Evolutionary conservation across 345 rosid species (phyloP), one percentile per base, ranked within the genome.

Genomic region (Brassica napus): DNA sequence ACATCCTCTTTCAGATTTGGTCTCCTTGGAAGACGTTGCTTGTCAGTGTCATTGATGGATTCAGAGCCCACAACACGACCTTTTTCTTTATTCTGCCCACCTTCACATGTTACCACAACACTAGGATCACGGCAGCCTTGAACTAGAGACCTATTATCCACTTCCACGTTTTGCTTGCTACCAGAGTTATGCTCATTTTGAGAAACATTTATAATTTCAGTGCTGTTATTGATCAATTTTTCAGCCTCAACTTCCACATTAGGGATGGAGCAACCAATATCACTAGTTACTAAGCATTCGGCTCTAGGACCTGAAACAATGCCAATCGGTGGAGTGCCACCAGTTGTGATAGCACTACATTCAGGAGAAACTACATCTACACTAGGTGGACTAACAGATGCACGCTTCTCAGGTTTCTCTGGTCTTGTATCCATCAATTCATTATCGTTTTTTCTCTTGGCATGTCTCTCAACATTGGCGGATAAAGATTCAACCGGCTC

Each of bases 361-460:
- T 80, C 85, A 11, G 87, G 84, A 77, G 87, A 84, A 82, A 75
- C 79, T 54, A 21, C 30, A 66, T 34, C 72, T 35, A 69, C 49
- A 65, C 81, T 79, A 30, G 78, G 85, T 72, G 87, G 88, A 82
- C 87, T 82, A 69, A 71, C 21, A 65, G 82, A 86, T 21, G 85
- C 82, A 52, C 69, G 85, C 80, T 86, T 86, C 74, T 69, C 81
- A 26, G 78, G 77, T 81, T 83, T 82, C 60, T 75, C 82, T 66
- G 85, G 81, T 70, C 68, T 78, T n/a, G 37, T 69, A 74, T 82
- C 83, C 39, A 34, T 82, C 64, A 73, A 59, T 75, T 74, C 87
- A 76, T 69, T 42, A 55, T 85, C 85, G 31, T 37, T 72, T 72
- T 88, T 83, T 32, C 92, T 80, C 86, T 83, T 90, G 9, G 35